Base-by-base conservation (phyloP, 352 stramenopile species). In the Nothophytophthora sp. region DNA sequence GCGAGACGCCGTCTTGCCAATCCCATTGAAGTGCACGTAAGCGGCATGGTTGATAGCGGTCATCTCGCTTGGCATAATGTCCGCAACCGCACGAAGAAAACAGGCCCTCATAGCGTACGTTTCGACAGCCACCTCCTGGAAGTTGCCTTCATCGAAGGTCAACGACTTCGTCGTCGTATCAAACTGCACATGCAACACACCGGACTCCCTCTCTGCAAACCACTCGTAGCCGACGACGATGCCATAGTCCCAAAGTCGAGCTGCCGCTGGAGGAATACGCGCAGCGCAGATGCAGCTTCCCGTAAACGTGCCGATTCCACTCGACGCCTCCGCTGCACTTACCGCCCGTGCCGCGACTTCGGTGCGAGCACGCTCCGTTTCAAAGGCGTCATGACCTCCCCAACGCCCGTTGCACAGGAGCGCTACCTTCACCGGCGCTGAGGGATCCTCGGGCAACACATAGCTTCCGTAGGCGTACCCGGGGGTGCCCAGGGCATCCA, bases 21-120 rank as follows among this genome's bases (percentile, higher is more conserved):
- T 27, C 4, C 35, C 35, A 15, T 5, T 41, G 49, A 33, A 39
- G 25, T 46, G 40, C 20, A 34, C 12, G 20, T 50, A 19, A 10
- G 50, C 39, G 32, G 7, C 39, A 0, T 7, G 39, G 18, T 47
- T 19, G 3, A 18, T 25, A 13, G 34, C 13, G 34, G 27, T 40
- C 50, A 52, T 52, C 23, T 59, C 50, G 1, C 13, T 18, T 1
- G 41, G 41, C 50, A 59, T 59, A 8, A 48, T 15, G 42, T 59
- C 50, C 5, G 24, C 34, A 2, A 59, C 41, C 1, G 50, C 25
- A 1, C 35, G 33, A 15, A 3, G 18, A 27, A 37, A 48, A 20
- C 50, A 59, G 0, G 50, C 41, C 5, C 50, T n/a, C 5, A 51
- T 5, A 9, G 41, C 34, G 20, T 51, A 59, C 12, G 33, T 42